phyloP scores from a whole-genome alignment of 805 yeast species.

The Kurtzmaniella cleridarum region DNA sequence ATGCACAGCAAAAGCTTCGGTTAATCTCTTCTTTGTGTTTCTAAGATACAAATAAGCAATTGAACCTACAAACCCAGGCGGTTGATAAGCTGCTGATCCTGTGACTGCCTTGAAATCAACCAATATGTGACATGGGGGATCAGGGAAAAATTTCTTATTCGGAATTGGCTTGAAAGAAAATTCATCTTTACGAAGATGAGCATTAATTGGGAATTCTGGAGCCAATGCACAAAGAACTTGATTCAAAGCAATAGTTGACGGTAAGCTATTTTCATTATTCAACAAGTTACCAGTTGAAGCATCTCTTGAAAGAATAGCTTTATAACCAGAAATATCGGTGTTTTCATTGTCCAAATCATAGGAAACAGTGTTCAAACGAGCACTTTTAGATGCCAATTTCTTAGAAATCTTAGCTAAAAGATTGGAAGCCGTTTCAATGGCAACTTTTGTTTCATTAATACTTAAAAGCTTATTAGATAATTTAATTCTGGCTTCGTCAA shows the following conservation, averaged over 20 bases:
- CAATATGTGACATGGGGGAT: slow-evolving; percentile 60
- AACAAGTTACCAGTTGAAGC: slow-evolving; percentile 53
- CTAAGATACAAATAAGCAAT: slow-evolving; percentile 70
- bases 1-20: slow-evolving; percentile 75
- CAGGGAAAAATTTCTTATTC: slow-evolving; percentile 42
- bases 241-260: slow-evolving; percentile 58
- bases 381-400: slow-evolving; percentile 41
- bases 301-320: slow-evolving; percentile 63
- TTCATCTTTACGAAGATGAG: slow-evolving; percentile 21
- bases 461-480: slow-evolving; percentile 49
- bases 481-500: slow-evolving; percentile 55
- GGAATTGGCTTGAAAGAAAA: slow-evolving; percentile 41
- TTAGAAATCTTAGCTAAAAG: slow-evolving; percentile 58
- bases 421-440: slow-evolving; percentile 47
- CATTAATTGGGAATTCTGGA: slow-evolving; percentile 59
- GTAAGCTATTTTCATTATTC: slow-evolving; percentile 34
- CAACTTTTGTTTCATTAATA: slow-evolving; percentile 41
- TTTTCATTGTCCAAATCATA: slow-evolving; percentile 35
- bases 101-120: slow-evolving; percentile 71
- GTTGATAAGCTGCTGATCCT: slow-evolving; percentile 52
- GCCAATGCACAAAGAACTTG: slow-evolving; percentile 69
- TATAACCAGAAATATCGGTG: slow-evolving; percentile 59
- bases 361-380: slow-evolving; percentile 33
- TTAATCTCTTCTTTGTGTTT: slow-evolving; percentile 55
- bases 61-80: slow-evolving; percentile 66